A percentile compares a stretch with the other conserved stretches of the same genome.
These are phyloP conservation scores for Moesziomyces antarcticus DNA, from an alignment of 1,284 basidiomycete genomes.

Conservation along the genomic window DNA sequence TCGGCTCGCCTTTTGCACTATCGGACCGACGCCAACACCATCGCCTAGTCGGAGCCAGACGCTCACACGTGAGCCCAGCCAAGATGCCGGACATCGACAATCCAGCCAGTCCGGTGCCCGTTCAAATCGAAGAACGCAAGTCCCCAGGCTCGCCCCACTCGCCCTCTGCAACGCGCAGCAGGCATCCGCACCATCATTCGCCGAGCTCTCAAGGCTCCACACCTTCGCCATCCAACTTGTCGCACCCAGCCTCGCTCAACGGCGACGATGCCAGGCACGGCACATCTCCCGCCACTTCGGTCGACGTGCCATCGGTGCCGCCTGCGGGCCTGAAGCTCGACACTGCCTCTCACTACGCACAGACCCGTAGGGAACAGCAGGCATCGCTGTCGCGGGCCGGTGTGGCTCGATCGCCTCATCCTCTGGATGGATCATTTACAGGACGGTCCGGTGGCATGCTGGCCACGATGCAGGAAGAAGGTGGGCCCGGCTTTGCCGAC, in stretches of 20 bases:
- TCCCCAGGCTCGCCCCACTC: constrained; percentile 7
- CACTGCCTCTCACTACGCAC: constrained; percentile 10
- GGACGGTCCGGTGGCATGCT: constrained; percentile 30
- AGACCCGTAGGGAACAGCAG: constrained; percentile 31
- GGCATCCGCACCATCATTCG: constrained; percentile 1
- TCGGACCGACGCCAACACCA: too few relatives aligned
- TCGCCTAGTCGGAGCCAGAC: too few relatives aligned
- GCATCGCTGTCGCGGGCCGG: constrained; percentile 31
- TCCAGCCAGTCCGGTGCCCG: constrained; percentile 4
- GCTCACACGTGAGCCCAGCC: neutral
- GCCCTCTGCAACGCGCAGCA: neutral
- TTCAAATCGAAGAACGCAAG: constrained; percentile 2
- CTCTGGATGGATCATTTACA: constrained; percentile 24
- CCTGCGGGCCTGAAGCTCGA: constrained; percentile 32
- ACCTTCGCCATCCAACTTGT: constrained; percentile 26
- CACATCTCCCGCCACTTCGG: constrained; percentile 37
- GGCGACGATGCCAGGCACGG: constrained; percentile 37
- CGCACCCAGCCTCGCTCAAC: constrained; percentile 35
- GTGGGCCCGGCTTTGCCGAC: constrained; percentile 2
- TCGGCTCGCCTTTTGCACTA: too few relatives aligned
- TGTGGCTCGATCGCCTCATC: constrained; percentile 38
- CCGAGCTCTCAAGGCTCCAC: constrained; percentile 29
- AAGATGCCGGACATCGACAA: constrained; percentile 19
- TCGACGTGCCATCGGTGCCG: constrained; percentile 21
- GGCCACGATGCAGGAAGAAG: constrained; percentile 49